phyloP scores from a whole-genome alignment of 148 eudicot species.

The Bassia scoparia region DNA sequence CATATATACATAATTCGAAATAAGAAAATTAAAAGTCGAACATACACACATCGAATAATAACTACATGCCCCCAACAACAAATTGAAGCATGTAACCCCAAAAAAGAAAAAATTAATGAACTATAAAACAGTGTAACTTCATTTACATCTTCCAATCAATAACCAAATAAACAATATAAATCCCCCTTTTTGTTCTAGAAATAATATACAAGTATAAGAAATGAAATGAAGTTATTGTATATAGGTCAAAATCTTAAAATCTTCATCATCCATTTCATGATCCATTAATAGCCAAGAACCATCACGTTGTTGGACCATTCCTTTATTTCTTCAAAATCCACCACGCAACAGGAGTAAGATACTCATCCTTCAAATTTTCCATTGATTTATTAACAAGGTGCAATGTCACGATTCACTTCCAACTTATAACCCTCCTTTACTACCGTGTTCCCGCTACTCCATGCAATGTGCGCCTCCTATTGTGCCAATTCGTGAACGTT shows the following conservation, averaged over 20 bases:
- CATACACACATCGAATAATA: too few relatives aligned
- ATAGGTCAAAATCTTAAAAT: constrained; percentile 10
- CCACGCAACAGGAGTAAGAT: constrained; percentile 47
- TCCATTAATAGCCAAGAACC: constrained; percentile 70
- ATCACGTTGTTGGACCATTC: constrained; percentile 66
- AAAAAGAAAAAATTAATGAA: neutral
- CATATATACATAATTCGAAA: neutral
- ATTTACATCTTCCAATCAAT: neutral
- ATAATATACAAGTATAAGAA: too few relatives aligned
- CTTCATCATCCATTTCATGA: constrained; percentile 39
- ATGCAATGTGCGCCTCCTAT: constrained; percentile 60
- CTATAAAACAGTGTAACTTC: neutral
- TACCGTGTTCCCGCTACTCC: constrained; percentile 66
- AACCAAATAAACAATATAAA: neutral
- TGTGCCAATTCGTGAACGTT: constrained; percentile 46
- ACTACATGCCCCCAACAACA: too few relatives aligned
- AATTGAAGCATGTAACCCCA: too few relatives aligned
- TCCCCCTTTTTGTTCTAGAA: too few relatives aligned
- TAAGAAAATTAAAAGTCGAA: neutral
- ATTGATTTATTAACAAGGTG: constrained; percentile 54
- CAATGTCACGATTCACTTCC: constrained; percentile 52
- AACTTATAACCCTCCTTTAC: constrained; percentile 42
- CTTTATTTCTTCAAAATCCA: constrained; percentile 49
- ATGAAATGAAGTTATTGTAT: neutral
- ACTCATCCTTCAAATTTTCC: constrained; percentile 46